A percentile compares a stretch with the other conserved stretches of the same genome.
These are phyloP conservation scores for Neofusicoccum sp. DNA, from an alignment of 2,329 filamentous ascomycete species.

Conservation along the genomic window DNA sequence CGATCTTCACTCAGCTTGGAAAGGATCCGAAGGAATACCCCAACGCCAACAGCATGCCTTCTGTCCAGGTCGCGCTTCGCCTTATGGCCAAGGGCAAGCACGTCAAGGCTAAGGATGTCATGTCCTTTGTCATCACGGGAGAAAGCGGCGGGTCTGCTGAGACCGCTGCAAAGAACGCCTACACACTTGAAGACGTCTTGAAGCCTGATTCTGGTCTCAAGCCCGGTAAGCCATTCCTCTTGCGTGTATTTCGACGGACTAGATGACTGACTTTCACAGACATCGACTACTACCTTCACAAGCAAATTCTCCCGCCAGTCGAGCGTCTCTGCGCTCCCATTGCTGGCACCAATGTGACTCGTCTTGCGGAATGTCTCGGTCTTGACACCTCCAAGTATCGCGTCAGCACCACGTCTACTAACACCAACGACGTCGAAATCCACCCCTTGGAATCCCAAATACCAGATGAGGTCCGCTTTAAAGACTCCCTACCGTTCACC, in stretches of 20 bases:
- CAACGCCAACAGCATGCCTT: conserved; percentile 91
- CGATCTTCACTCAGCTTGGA: conserved; percentile 95
- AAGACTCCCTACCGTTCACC: conserved; percentile 71
- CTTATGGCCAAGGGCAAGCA: conserved; percentile 83
- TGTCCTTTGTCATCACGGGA: conserved; percentile 89
- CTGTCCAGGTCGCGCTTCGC: conserved; percentile 90
- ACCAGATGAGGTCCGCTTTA: conserved; percentile 85
- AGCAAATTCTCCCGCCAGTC: conserved; percentile 97
- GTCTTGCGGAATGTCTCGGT: conserved; percentile 89
- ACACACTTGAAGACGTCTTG: conserved; percentile 78
- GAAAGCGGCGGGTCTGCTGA: conserved; percentile 62
- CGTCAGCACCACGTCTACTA: conserved; percentile 58
- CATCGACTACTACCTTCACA: conserved; percentile 96
- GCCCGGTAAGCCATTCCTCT: conserved; percentile 43
- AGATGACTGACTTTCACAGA: conserved; percentile 47
- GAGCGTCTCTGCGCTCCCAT: conserved; percentile 98
- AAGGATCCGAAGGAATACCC: conserved; percentile 93
- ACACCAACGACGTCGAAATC: conserved; percentile 59
- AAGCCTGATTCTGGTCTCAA: conserved; percentile 72
- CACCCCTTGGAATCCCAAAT: conserved; percentile 93
- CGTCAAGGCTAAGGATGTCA: conserved; percentile 90
- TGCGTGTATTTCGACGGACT: no score
- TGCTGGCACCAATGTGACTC: conserved; percentile 82
- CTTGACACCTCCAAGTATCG: conserved; percentile 87
- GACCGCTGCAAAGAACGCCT: conserved; percentile 81